A percentile compares a stretch with the other conserved stretches of the same genome.
Evolutionary conservation across 371 early-diverging fungal genomes (phyloP).

Genomic region (Catenaria anguillulae): DNA sequence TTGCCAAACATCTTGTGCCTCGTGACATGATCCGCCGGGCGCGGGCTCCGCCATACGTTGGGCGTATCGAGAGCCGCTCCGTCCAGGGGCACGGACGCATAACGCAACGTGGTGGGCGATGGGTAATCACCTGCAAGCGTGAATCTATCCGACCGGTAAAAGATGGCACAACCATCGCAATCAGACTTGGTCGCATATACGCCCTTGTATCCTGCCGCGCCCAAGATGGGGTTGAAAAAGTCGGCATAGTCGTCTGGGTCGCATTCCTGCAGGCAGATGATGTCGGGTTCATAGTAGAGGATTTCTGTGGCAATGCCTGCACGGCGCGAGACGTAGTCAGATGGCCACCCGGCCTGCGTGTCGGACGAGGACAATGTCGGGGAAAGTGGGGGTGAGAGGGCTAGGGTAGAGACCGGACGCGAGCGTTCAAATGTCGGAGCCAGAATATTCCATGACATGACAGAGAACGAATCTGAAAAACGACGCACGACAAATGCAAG

Average conservation of each 20-base stretch:
- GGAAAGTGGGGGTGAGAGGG: too few relatives aligned
- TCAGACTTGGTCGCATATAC: slow-evolving; percentile 1
- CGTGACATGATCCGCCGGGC: background rate
- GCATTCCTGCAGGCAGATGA: slow-evolving; percentile 4
- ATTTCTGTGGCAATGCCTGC: background rate
- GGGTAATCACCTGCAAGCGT: background rate
- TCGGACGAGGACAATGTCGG: too few relatives aligned
- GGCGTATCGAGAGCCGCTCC: background rate
- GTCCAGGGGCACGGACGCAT: background rate
- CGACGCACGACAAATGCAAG: too few relatives aligned
- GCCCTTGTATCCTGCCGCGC: background rate
- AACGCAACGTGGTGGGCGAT: background rate
- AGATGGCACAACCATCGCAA: slow-evolving; percentile 3
- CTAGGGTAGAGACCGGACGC: too few relatives aligned
- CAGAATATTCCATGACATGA: slow-evolving; percentile 4
- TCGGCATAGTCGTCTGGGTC: background rate
- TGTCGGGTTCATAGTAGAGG: slow-evolving; percentile 1
- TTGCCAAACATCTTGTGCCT: background rate
- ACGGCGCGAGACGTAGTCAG: too few relatives aligned
- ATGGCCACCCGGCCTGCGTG: too few relatives aligned
- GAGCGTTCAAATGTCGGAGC: background rate
- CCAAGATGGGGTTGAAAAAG: background rate
- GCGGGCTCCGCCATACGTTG: background rate
- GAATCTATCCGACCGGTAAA: background rate
- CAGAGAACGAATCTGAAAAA: background rate